A percentile compares a stretch with the other conserved stretches of the same genome.
phyloP scores from a whole-genome alignment of 495 filamentous ascomycete genomes.

The Neurospora sp. region DNA sequence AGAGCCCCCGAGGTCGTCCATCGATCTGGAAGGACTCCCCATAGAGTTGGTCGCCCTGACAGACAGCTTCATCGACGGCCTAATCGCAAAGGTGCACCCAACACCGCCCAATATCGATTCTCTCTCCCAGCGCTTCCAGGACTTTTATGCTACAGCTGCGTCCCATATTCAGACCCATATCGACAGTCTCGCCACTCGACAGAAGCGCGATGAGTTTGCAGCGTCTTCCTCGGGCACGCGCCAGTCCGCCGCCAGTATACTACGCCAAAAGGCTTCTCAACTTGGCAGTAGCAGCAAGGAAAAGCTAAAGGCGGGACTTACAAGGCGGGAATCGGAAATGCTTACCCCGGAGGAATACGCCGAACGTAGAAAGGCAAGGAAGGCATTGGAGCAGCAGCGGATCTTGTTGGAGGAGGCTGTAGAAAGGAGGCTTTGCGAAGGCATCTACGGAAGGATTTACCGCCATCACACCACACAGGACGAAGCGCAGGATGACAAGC shows the following conservation, averaged over 20 bases:
- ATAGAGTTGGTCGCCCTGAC: conserved; percentile 84
- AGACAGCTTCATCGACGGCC: conserved; percentile 89
- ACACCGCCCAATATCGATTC: conserved; percentile 75
- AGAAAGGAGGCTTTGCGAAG: conserved; percentile 77
- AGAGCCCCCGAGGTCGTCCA: conserved; percentile 45
- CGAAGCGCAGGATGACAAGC: conserved; percentile 88
- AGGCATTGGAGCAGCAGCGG: conserved; percentile 64
- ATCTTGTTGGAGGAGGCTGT: conserved; percentile 81
- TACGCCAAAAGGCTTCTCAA: conserved; percentile 42
- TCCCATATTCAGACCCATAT: conserved; percentile 84
- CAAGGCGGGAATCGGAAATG: conserved; percentile 53
- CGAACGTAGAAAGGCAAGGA: conserved; percentile 66
- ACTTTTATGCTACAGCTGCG: conserved; percentile 80
- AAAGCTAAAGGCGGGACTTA: conserved; percentile 27
- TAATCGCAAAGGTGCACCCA: conserved; percentile 78
- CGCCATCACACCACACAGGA: conserved; percentile 86
- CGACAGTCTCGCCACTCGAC: conserved; percentile 62
- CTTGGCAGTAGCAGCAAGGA: conserved; percentile 41
- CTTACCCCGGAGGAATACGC: conserved; percentile 78
- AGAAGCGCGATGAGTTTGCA: conserved; percentile 52
- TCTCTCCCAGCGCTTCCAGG: conserved; percentile 81
- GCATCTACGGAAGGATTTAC: conserved; percentile 79
- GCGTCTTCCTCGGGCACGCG: conserved; percentile 39
- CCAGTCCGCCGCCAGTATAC: conserved; percentile 40
- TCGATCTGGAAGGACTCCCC: conserved; percentile 76